A percentile compares a stretch with the other conserved stretches of the same genome.
phyloP scores from a whole-genome alignment of 768 basidiomycete species.

The Polyporus arcularius region DNA sequence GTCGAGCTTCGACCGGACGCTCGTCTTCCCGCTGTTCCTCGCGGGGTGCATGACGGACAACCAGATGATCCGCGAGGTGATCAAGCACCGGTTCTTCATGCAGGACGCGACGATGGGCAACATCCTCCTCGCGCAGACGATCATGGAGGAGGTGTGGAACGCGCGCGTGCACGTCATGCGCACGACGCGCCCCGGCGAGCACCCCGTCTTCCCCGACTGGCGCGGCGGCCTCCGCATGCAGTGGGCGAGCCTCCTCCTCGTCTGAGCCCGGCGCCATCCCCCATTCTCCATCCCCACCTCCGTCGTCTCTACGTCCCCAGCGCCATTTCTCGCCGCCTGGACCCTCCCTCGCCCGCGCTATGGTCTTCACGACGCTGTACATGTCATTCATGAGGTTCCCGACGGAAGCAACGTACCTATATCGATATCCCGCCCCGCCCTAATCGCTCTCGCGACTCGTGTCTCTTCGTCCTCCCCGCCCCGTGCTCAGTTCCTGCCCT shows the following conservation, averaged over 20 bases:
- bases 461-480: background rate
- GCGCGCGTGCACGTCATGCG: slow-evolving; percentile 11
- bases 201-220: slow-evolving; percentile 26
- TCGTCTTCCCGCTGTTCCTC: slow-evolving; percentile 74
- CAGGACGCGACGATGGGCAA: slow-evolving; percentile 28
- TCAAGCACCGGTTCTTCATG: slow-evolving; percentile 22
- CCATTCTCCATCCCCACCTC: background rate
- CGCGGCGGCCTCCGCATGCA: slow-evolving; percentile 26
- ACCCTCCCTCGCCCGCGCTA: background rate
- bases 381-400: too few relatives aligned
- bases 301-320: too few relatives aligned
- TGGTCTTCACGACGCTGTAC: background rate
- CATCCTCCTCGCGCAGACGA: slow-evolving; percentile 23
- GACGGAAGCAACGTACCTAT: background rate
- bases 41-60: slow-evolving; percentile 76
- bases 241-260: slow-evolving; percentile 25
- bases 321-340: background rate
- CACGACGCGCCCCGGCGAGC: slow-evolving; percentile 12
- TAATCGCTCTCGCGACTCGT: background rate
- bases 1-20: slow-evolving; percentile 62
- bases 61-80: slow-evolving; percentile 39
- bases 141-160: slow-evolving; percentile 27
- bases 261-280: background rate
- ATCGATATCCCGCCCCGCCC: background rate
- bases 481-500: background rate